phyloP scores from a whole-genome alignment of 2,329 filamentous ascomycete genomes.

The Penicillium sp. region DNA sequence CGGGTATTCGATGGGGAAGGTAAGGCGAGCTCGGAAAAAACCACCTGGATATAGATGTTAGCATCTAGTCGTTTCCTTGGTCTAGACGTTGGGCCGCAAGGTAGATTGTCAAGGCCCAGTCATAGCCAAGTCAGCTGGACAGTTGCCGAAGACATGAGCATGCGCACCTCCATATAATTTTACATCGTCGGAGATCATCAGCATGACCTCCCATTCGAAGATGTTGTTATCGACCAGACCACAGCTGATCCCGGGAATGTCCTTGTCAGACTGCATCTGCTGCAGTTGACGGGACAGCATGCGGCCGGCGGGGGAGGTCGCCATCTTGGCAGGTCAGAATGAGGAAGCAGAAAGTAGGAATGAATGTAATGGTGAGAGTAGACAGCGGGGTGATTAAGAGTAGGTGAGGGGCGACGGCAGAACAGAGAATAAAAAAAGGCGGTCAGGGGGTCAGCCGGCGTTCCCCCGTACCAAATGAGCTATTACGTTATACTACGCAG shows the following conservation, averaged over 20 bases:
- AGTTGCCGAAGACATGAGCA: not conserved
- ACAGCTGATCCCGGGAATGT: slow-evolving; percentile 91
- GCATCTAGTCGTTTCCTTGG: not conserved
- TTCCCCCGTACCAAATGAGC: no score
- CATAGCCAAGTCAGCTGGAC: not conserved
- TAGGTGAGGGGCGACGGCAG: not conserved
- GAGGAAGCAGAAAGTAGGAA: not conserved
- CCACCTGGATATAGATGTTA: slow-evolving; percentile 61
- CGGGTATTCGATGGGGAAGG: slow-evolving; percentile 84
- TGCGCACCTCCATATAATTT: slow-evolving; percentile 84
- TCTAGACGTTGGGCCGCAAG: not conserved
- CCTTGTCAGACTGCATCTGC: slow-evolving; percentile 88
- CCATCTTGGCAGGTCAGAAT: slow-evolving; percentile 30
- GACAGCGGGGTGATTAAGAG: not conserved
- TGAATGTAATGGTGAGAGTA: not conserved
- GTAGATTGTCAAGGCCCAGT: not conserved
- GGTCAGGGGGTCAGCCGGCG: not conserved
- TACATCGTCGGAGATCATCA: slow-evolving; percentile 95
- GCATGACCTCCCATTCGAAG: slow-evolving; percentile 98
- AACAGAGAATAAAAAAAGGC: not conserved
- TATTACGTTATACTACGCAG: no score
- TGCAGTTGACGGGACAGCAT: slow-evolving; percentile 85
- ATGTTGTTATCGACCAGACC: slow-evolving; percentile 84
- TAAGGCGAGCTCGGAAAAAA: slow-evolving; percentile 83
- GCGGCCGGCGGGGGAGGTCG: slow-evolving; percentile 49